Evolutionary conservation across 495 filamentous ascomycete species (phyloP).

Genomic region (Rostrohypoxylon terebratum): DNA sequence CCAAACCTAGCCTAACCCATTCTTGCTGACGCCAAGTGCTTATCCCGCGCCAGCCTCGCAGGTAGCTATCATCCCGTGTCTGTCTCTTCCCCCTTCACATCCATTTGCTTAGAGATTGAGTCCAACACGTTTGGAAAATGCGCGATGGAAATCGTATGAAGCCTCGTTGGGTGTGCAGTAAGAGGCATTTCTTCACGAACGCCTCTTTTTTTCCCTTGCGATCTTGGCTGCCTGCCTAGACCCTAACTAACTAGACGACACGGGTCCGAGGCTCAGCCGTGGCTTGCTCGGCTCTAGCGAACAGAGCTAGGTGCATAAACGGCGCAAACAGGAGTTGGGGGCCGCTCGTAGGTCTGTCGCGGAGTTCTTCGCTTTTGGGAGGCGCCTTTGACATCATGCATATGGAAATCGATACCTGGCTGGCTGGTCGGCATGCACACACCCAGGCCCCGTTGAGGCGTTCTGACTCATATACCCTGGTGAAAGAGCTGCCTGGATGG

Average conservation of each 20-base stretch:
- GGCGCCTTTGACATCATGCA: not conserved
- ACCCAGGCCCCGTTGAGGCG: not conserved
- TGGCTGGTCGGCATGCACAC: not conserved
- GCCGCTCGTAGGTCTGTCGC: not conserved
- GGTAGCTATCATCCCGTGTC: slow-evolving; percentile 22
- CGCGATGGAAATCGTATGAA: not conserved
- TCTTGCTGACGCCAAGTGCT: not conserved
- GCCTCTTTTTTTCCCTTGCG: not conserved
- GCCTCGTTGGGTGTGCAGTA: not conserved
- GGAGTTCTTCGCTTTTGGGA: slow-evolving; percentile 5
- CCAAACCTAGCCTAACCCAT: slow-evolving; percentile 6
- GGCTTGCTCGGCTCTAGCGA: not conserved
- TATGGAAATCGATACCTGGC: slow-evolving; percentile 1
- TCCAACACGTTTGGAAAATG: not conserved
- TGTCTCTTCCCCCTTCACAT: not conserved
- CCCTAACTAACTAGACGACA: not conserved
- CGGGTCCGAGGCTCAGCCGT: not conserved
- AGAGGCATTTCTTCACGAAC: not conserved
- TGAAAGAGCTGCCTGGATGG: not conserved
- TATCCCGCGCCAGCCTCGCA: slow-evolving; percentile 38
- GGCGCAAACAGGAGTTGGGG: not conserved
- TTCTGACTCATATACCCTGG: slow-evolving; percentile 7
- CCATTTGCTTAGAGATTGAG: not conserved
- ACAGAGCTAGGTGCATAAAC: not conserved
- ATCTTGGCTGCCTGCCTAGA: too few relatives aligned